These are phyloP conservation scores for Kitagawia praeruptora DNA, from an alignment of 129 eudicot genomes.

Conservation along the genomic window DNA sequence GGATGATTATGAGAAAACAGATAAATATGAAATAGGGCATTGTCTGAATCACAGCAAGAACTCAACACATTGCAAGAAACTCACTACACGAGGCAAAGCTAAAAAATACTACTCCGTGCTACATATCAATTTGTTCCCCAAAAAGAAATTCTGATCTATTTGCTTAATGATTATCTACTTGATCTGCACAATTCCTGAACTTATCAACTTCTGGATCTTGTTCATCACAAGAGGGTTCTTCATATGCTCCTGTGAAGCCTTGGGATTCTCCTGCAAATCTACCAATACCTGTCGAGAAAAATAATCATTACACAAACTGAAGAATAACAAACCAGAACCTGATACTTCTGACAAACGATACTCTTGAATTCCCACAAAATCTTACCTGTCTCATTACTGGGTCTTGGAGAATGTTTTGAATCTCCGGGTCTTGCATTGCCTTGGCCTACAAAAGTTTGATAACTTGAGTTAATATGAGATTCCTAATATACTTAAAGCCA, in stretches of 20 bases:
- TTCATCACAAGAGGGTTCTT: slow-evolving; percentile 50
- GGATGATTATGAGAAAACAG: background rate
- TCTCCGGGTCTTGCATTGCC: slow-evolving; percentile 97
- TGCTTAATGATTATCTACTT: background rate
- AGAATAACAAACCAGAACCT: background rate
- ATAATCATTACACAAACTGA: background rate
- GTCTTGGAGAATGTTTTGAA: slow-evolving; percentile 81
- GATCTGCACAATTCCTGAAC: slow-evolving; percentile 53
- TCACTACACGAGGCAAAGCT: background rate
- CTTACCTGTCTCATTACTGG: slow-evolving; percentile 95
- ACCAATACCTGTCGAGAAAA: slow-evolving; percentile 30
- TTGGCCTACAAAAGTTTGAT: slow-evolving; percentile 47
- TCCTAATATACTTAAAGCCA: background rate
- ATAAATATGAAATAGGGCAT: background rate
- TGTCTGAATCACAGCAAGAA: background rate
- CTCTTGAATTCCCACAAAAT: background rate
- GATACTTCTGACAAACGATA: background rate
- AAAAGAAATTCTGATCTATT: background rate
- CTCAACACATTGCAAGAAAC: background rate
- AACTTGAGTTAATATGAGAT: background rate
- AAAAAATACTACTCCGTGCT: too few species aligned
- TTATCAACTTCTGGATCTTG: slow-evolving; percentile 46
- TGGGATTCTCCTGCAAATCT: slow-evolving; percentile 58
- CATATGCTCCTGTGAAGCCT: slow-evolving; percentile 54
- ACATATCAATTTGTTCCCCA: background rate